Percentiles rank a stretch among this genome's conserved stretches.
Evolutionary conservation across 148 eudicot species (phyloP).

Genomic region (Cornus suecica): DNA sequence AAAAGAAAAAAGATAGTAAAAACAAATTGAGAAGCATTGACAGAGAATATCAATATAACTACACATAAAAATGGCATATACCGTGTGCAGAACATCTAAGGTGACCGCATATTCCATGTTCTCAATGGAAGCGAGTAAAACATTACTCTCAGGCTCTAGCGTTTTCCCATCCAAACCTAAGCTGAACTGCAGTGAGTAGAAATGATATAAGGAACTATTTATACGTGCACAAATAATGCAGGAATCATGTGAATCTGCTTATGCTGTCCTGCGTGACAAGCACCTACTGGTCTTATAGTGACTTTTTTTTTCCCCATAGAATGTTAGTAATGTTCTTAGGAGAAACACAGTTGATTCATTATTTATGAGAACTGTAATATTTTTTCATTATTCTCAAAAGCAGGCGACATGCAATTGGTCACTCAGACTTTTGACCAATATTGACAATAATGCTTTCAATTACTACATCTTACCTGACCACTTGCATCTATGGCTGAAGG

Average conservation of each 20-base stretch:
- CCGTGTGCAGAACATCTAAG: conserved; percentile 69
- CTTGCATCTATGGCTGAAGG: conserved; percentile 89
- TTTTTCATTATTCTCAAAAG: background rate
- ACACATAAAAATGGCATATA: conserved; percentile 21
- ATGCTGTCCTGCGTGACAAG: background rate
- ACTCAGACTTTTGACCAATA: background rate
- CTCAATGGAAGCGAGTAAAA: conserved; percentile 74
- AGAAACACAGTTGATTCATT: background rate
- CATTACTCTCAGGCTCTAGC: conserved; percentile 72
- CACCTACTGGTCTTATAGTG: background rate
- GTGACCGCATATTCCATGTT: conserved; percentile 83
- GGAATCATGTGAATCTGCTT: background rate
- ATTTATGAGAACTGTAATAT: background rate
- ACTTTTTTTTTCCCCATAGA: no score
- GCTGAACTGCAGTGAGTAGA: conserved; percentile 37
- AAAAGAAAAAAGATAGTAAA: background rate
- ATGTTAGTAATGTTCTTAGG: background rate
- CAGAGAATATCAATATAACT: background rate
- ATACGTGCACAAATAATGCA: background rate
- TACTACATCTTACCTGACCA: conserved; percentile 69
- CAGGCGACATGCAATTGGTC: background rate
- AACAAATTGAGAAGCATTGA: background rate
- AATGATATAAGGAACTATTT: background rate
- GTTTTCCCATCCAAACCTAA: conserved; percentile 67
- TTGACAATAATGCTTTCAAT: background rate